phyloP scores from a whole-genome alignment of 1,284 basidiomycete species.

The Ganoderma lucidum region DNA sequence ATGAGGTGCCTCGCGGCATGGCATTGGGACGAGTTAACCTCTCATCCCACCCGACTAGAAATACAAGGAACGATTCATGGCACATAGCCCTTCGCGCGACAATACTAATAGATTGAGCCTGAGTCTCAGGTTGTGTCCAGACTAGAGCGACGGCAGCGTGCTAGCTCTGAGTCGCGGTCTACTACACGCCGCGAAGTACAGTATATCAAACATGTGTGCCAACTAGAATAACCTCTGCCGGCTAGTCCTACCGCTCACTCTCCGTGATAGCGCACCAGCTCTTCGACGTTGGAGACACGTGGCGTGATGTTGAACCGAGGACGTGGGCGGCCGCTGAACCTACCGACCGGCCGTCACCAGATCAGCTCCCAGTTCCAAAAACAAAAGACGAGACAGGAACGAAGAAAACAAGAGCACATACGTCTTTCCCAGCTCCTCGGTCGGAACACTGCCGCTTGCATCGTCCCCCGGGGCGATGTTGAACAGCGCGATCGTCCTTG shows the following conservation, averaged over 20 bases:
- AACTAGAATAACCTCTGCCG: too few species aligned
- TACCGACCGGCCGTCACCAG: not conserved
- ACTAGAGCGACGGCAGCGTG: too few species aligned
- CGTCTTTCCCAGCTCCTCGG: not conserved
- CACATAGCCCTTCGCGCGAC: not conserved
- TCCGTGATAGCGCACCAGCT: not conserved
- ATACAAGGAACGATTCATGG: not conserved
- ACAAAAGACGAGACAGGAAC: not conserved
- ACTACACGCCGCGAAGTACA: too few species aligned
- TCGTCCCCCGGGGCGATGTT: not conserved
- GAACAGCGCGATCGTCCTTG: not conserved
- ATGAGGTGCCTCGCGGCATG: not conserved
- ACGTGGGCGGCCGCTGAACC: not conserved
- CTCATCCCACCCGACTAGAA: not conserved
- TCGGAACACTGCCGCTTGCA: not conserved
- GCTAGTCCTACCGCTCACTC: not conserved
- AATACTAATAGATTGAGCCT: constrained; percentile 39
- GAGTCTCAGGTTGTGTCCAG: too few species aligned
- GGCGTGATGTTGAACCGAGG: not conserved
- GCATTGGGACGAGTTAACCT: not conserved
- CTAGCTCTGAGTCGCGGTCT: too few species aligned
- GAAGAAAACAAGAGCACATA: not conserved
- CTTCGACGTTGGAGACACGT: not conserved
- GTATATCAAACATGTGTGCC: too few species aligned
- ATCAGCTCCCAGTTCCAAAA: not conserved